Evolutionary conservation across 2,329 filamentous ascomycete species (phyloP).

Genomic region (Verticillium albo-atrum): DNA sequence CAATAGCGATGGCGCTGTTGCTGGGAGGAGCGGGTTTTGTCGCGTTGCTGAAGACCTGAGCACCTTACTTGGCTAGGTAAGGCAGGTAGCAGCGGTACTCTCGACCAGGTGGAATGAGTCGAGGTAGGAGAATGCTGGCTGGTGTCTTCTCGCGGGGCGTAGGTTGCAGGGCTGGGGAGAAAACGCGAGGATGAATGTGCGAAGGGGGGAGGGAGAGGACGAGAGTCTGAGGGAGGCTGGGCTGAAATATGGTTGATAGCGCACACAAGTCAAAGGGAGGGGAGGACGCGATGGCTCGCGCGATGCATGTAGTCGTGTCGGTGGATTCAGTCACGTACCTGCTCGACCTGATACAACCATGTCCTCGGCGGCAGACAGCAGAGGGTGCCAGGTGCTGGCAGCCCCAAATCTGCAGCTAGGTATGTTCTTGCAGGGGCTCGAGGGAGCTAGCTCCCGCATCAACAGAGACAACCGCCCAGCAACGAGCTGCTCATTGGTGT

Average conservation of each 20-base stretch:
- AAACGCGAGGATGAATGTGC: background rate
- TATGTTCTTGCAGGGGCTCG: background rate
- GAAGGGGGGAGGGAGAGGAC: background rate
- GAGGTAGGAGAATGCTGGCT: background rate
- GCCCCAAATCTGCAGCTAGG: background rate
- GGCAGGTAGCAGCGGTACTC: background rate
- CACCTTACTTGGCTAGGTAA: background rate
- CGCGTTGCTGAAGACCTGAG: background rate
- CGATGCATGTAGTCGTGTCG: conserved; percentile 6
- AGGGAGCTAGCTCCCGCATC: conserved; percentile 19
- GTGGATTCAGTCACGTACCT: background rate
- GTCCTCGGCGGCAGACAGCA: background rate
- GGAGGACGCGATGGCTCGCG: conserved; percentile 10
- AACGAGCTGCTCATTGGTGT: conserved; percentile 47
- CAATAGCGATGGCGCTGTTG: background rate
- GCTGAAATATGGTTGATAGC: background rate
- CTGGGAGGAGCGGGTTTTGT: background rate
- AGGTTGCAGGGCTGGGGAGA: background rate
- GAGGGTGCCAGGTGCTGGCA: background rate
- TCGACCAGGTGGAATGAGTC: background rate
- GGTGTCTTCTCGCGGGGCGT: background rate
- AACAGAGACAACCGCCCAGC: conserved; percentile 53
- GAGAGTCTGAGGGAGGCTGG: background rate
- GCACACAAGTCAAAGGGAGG: background rate
- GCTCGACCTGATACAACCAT: background rate